Percentiles rank a stretch among this genome's conserved stretches.
These are phyloP conservation scores for Mentha longifolia DNA, from an alignment of 257 asterid species.

Conservation along the genomic window DNA sequence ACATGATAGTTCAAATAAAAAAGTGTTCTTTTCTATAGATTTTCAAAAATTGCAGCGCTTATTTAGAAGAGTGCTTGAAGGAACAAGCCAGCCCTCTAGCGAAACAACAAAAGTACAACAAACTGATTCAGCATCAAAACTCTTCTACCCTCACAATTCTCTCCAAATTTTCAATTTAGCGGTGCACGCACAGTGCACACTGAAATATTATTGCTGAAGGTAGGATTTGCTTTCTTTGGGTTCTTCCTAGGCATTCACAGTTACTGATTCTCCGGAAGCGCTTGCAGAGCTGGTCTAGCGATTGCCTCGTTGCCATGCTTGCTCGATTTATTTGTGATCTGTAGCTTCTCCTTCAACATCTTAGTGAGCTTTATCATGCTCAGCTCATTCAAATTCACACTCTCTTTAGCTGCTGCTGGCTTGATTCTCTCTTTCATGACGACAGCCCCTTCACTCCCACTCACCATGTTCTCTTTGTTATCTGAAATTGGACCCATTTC, in stretches of 20 bases:
- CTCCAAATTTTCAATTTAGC: not conserved
- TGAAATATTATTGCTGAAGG: not conserved
- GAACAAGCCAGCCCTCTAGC: no score
- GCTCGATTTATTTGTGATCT: slow-evolving; percentile 32
- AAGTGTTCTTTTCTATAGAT: no score
- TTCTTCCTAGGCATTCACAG: not conserved
- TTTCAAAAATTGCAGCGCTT: not conserved
- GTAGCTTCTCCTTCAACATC: slow-evolving; percentile 46
- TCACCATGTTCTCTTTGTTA: slow-evolving; percentile 59
- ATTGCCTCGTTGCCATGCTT: slow-evolving; percentile 35
- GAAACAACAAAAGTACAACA: not conserved
- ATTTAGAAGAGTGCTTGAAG: not conserved
- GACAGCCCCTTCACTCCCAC: slow-evolving; percentile 33
- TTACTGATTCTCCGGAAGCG: slow-evolving; percentile 46
- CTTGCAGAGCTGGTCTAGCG: slow-evolving; percentile 56
- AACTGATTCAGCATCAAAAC: not conserved
- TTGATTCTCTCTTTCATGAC: slow-evolving; percentile 31
- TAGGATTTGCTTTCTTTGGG: not conserved
- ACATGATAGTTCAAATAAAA: no score
- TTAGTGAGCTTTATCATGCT: slow-evolving; percentile 56
- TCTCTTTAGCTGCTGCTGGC: slow-evolving; percentile 19
- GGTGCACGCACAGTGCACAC: slow-evolving; percentile 30
- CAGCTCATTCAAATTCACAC: slow-evolving; percentile 13
- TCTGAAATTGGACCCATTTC: slow-evolving; percentile 30
- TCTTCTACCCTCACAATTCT: not conserved